Conservation (phyloP, 257 asterid species). For the Solanum etuberosum region DNA sequence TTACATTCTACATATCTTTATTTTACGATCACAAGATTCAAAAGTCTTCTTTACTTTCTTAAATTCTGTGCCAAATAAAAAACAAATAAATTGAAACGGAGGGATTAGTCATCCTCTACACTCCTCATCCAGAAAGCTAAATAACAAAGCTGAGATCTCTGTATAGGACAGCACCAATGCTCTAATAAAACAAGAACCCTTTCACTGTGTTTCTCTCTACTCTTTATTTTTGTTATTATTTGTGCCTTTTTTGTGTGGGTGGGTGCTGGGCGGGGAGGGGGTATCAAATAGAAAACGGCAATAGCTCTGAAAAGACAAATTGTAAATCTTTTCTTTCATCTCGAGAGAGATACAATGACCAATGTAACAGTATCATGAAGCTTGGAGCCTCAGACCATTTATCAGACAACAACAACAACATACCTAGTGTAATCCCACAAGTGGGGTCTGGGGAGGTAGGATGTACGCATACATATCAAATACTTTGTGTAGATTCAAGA, state of each 20-base stretch:
- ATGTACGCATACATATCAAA: background rate
- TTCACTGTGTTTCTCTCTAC: background rate
- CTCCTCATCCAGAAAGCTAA: background rate
- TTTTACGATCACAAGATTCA: background rate
- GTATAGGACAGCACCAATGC: background rate
- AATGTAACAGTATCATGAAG: background rate
- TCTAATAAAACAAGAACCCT: background rate
- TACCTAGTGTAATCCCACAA: background rate
- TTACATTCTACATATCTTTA: background rate
- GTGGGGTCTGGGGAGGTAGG: background rate
- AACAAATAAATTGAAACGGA: background rate
- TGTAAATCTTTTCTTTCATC: background rate
- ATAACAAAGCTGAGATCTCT: background rate
- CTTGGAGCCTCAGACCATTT: background rate
- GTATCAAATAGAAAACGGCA: background rate
- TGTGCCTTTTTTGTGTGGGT: background rate
- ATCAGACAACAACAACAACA: background rate
- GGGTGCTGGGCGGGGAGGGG: background rate
- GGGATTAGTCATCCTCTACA: background rate
- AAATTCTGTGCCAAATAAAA: too few species aligned
- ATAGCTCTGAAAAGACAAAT: background rate
- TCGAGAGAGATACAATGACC: background rate
- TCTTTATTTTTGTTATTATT: background rate
- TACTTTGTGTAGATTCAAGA: background rate
- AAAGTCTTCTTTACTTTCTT: background rate